Base-by-base conservation (phyloP, 176 grass and related monocot species). In the Chloris gayana region DNA sequence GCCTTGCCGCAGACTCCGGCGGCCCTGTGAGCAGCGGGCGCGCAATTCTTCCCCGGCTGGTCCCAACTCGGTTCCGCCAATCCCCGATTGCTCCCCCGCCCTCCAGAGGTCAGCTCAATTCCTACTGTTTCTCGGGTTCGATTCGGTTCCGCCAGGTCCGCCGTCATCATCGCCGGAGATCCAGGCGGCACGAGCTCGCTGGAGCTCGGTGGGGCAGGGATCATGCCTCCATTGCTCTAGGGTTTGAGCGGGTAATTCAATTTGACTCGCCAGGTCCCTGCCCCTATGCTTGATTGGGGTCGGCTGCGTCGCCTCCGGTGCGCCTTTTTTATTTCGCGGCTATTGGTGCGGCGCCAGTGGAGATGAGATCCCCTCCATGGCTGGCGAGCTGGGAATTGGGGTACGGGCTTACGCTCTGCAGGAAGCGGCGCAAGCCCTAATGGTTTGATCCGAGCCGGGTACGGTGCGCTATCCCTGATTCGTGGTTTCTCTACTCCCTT, bases 341-440 rank as follows among this genome's bases (percentile, higher is more conserved):
- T n/a, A 44, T 83, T 87, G 72, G 85, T 66, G 83, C 63, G 74
- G 85, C 59, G 51, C 59, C 73, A 57, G 70, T 21, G 81, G 91
- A 85, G 64, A 97, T 94, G 91, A 94, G 77, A 92, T 94, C 87
- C 56, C 69, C 80, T 72, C 85, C 83, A 63, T 84, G 83, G 80
- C 78, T 74, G 51, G 87, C 70, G 31, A 77, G 91, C 89, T 90
- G 85, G 81, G 77, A 87, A 87, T 87, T 87, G 35, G 75, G 79
- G 51, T 74, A 75, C 75, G 78, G 78, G 30, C 81, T 75, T 58
- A 53, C 83, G 78, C 85, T 94, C 69, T 90, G 80, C 89, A 90
- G 85, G 84, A 92, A 82, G 82, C 86, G 92, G 11, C 87, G 51
- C 70, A 90, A 92, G 91, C 83, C 87, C 85, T 98, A 94, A 69